Evolutionary conservation across 2,329 filamentous ascomycete genomes (phyloP), one percentile per base, ranked within the genome.

Genomic region (Stagonosporopsis rhizophila): DNA sequence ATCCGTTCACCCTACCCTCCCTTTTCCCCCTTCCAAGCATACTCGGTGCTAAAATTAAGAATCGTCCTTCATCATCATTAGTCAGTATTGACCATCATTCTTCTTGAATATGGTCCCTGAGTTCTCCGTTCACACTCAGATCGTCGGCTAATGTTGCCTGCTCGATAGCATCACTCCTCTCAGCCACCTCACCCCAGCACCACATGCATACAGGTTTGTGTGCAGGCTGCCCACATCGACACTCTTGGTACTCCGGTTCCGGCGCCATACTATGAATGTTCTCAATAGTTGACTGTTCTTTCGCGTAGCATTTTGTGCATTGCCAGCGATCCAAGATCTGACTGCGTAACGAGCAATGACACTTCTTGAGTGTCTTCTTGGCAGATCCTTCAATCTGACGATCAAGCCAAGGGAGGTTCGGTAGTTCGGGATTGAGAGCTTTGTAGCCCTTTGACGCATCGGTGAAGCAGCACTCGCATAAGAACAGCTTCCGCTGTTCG

Each of bases 401-500:
- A 28, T 15, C 44, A n/a, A 58, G 46, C 56, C 56, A 58, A 0
- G 49, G 32, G 7, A 49, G 28, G 6, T 34, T 44, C 4, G 46
- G 56, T 1, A 58, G 12, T 17, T 17, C 20, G 4, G 56, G 56
- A 1, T 40, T 20, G 1, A 58, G 17, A 12, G 37, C n/a, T n/a
- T 47, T 37, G 23, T 48, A 37, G 6, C 56, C 50, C 8, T 51
- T 39, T 11, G 8, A 12, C 8, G 46, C 56, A 5, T 44, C 11
- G 6, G 23, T 19, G 20, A 61, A 61, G 35, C 61, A 68, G 14
- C 12, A 6, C 2, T 52, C 23, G 34, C 64, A 67, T 11, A 61
- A 19, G 19, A 25, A 28, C 11, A 62, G 50, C 30, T 67, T 67
- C 8, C 69, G 64, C 19, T 55, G 22, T 45, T 73, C 67, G 25